Percentiles rank a stretch among this genome's conserved stretches.
These are phyloP conservation scores for Tylopilus felleus DNA, from an alignment of 768 basidiomycete species.

Conservation along the genomic window DNA sequence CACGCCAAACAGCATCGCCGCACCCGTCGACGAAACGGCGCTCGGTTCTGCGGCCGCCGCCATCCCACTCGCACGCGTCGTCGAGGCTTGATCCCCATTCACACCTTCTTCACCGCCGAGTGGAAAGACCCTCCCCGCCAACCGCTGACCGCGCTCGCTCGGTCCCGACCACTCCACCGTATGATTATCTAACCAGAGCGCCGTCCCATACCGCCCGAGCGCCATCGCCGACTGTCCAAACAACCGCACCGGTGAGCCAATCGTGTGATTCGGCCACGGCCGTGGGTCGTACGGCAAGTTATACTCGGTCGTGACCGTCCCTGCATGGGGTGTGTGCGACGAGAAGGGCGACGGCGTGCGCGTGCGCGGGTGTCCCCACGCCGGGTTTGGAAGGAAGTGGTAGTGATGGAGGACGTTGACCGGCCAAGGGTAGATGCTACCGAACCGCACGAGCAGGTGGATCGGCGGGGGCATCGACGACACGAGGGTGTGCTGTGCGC, in stretches of 20 bases:
- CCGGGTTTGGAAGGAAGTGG: constrained; percentile 43
- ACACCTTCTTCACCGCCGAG: not conserved
- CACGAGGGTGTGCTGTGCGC: constrained; percentile 22
- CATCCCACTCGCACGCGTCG: not conserved
- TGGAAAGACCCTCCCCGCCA: constrained; percentile 42
- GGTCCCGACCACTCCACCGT: constrained; percentile 47
- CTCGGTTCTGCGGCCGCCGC: not conserved
- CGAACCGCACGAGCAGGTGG: constrained; percentile 57
- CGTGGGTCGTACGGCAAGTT: constrained; percentile 49
- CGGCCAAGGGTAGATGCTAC: constrained; percentile 62
- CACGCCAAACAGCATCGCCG: constrained; percentile 42
- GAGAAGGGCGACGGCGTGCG: not conserved
- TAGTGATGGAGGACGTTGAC: constrained; percentile 68
- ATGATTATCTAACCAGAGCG: constrained; percentile 64
- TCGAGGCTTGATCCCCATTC: not conserved
- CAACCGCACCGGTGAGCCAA: constrained; percentile 55
- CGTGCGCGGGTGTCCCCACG: constrained; percentile 12
- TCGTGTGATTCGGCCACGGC: constrained; percentile 33
- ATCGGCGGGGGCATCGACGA: constrained; percentile 28
- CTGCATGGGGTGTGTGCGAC: not conserved
- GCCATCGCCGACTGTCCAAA: constrained; percentile 53
- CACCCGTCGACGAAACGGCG: not conserved
- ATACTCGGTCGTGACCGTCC: constrained; percentile 11
- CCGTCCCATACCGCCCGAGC: constrained; percentile 57
- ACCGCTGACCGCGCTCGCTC: constrained; percentile 52